Evolutionary conservation across 805 yeast genomes (phyloP), one percentile per base, ranked within the genome.

Genomic region (Yarrowia sp.): DNA sequence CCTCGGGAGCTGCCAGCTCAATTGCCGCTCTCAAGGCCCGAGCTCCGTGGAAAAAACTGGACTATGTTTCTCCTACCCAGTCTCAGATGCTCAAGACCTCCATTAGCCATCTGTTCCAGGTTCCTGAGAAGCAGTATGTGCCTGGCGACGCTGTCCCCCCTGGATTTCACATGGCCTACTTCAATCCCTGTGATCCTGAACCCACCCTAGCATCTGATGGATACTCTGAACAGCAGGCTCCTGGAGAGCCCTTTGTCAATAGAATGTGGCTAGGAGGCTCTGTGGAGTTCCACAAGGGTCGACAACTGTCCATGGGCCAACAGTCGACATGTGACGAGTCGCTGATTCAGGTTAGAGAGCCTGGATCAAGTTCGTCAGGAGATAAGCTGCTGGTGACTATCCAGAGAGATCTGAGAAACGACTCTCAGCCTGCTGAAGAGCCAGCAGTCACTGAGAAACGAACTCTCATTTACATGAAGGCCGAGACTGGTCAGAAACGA

Each of bases 211-310:
- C 88, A 1, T 54, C 69, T 1, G 98, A 92, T 74, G 97, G 97
- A 0, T 92, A 90, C 74, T 96, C 89, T 68, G 80, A 85, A 51
- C 84, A 88, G 69, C 95, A 89, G 71, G 84, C 92, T 0, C 96
- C 96, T 0, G 70, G 74, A 0, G 69, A 73, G 0, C 51, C 66
- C 58, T 75, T 75, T 21, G 88, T 81, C 70, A 76, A 74, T 67
- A 78, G 97, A 24, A 81, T 92, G 83, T 92, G 97, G 97, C 85
- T 82, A 0, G 83, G 86, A 33, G 97, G 97, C 2, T 74, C 79
- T 22, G 76, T 92, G 35, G 72, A 75, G 24, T 83, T 81, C 67
- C 67, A 72, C 36, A 67, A 67, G 1, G 65, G 68, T 49, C 67
- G 66, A 0, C 74, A 77, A 1, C 65, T 83, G 11, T 59, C 30